Evolutionary conservation across 805 yeast species (phyloP), one percentile per base, ranked within the genome.

Genomic region (Saccharomyces mikatae): DNA sequence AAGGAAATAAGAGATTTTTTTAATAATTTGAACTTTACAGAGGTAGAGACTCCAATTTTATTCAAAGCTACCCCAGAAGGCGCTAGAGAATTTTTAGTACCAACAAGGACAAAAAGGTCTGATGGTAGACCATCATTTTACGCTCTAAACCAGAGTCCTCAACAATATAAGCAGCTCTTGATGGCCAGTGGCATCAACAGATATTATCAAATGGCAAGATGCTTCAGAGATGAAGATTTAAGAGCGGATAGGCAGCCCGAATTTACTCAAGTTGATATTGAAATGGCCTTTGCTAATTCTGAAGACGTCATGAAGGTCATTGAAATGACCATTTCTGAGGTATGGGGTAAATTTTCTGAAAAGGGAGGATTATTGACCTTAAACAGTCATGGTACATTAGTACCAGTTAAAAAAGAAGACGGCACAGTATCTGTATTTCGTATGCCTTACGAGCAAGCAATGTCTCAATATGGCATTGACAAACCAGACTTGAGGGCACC

Each of bases 1-100:
- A 67, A 71, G 24, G 58, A 73, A 14, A 67, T 81, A 1, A 72
- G 89, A 48, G 61, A 70, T 6, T 60, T 65, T 0, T 67, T 85
- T 14, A 76, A 76, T 46, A 53, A 61, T 0, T 61, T 70, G 21
- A 71, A 71, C 1, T 94, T 94, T 68, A 79, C 80, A 0, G 98
- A 94, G 65, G 78, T 94, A 29, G 99, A 92, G 67, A 94, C 99
- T 0, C 99, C 99, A 1, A 68, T 92, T 6, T 72, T 94, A 29
- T 94, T 94, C 76, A 91, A 94, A 65, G 87, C 96, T 1, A 94
- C 99, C 0, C 99, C 99, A 0, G 99, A 94, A 70, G 99, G 99
- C 14, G 99, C 99, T 1, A 77, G 96, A 41, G 99, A 94, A 70
- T 94, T 92, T 67, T 71, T 94, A 49, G 97, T 94, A 0, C 99